Evolutionary conservation across 768 basidiomycete species (phyloP).

Genomic region (Tulasnella calospora): DNA sequence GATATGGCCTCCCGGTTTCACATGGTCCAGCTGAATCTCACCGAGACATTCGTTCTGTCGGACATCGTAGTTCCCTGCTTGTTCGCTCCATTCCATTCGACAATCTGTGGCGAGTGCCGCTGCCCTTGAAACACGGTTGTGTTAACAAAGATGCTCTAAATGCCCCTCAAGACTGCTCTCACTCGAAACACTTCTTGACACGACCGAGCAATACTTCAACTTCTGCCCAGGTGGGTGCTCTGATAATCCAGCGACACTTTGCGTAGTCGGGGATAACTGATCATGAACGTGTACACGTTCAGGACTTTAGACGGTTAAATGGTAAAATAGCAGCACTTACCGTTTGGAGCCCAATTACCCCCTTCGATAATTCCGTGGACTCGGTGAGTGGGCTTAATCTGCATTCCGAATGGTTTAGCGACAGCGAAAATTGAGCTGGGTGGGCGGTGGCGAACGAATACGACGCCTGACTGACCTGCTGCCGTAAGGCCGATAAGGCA

Average conservation of each 20-base stretch:
- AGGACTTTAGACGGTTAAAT: neutral
- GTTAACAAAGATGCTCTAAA: conserved; percentile 19
- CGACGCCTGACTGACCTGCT: conserved; percentile 53
- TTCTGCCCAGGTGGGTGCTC: conserved; percentile 63
- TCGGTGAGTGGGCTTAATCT: conserved; percentile 62
- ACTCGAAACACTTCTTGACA: conserved; percentile 71
- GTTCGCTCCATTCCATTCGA: conserved; percentile 42
- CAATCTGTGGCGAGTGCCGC: conserved; percentile 54
- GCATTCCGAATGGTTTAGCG: neutral
- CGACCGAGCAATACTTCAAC: conserved; percentile 53
- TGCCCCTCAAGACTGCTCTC: conserved; percentile 31
- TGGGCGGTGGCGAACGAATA: neutral
- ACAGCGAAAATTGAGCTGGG: neutral
- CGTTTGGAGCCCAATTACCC: conserved; percentile 62
- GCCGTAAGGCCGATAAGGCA: conserved; percentile 70
- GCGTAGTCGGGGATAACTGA: conserved; percentile 73
- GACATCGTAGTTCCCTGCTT: conserved; percentile 49
- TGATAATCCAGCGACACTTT: conserved; percentile 65
- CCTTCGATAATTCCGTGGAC: conserved; percentile 74
- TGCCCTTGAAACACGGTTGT: conserved; percentile 20
- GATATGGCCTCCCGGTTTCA: conserved; percentile 36
- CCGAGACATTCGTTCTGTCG: conserved; percentile 64
- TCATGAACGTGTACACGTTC: neutral
- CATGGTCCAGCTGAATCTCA: conserved; percentile 39
- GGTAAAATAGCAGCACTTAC: conserved; percentile 38